Evolutionary conservation across 768 basidiomycete species (phyloP).

Genomic region (Thelephora ganbajun): DNA sequence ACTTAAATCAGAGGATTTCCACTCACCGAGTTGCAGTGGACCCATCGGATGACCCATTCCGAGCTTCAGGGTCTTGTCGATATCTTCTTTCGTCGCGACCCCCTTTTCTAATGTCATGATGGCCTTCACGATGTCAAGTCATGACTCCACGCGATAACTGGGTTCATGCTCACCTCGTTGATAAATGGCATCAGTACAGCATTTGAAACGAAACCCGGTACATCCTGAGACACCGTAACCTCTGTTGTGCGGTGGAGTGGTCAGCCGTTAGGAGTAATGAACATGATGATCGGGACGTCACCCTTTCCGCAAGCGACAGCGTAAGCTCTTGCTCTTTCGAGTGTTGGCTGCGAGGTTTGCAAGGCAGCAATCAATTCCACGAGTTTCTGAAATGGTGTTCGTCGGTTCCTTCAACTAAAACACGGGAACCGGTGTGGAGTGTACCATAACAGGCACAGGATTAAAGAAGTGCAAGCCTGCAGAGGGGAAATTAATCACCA

Average conservation of each 20-base stretch:
- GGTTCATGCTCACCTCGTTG: conserved; percentile 51
- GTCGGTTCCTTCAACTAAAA: not conserved
- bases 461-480: conserved; percentile 90
- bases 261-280: not conserved
- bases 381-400: conserved; percentile 40
- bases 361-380: conserved; percentile 92
- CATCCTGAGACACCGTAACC: conserved; percentile 83
- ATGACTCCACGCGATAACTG: not conserved
- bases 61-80: conserved; percentile 85
- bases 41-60: conserved; percentile 97
- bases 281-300: conserved; percentile 14
- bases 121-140: conserved; percentile 34
- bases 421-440: conserved; percentile 8
- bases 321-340: conserved; percentile 66
- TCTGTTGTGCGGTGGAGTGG: conserved; percentile 29
- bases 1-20: not conserved
- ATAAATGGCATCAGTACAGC: conserved; percentile 94
- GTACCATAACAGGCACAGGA: conserved; percentile 91
- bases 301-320: conserved; percentile 87
- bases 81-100: conserved; percentile 85
- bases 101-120: conserved; percentile 94
- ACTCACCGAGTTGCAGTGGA: conserved; percentile 68
- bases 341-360: conserved; percentile 70
- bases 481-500: not conserved
- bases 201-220: conserved; percentile 92